Evolutionary conservation across 2,329 filamentous ascomycete species (phyloP).

Genomic region (Fusarium sp.): DNA sequence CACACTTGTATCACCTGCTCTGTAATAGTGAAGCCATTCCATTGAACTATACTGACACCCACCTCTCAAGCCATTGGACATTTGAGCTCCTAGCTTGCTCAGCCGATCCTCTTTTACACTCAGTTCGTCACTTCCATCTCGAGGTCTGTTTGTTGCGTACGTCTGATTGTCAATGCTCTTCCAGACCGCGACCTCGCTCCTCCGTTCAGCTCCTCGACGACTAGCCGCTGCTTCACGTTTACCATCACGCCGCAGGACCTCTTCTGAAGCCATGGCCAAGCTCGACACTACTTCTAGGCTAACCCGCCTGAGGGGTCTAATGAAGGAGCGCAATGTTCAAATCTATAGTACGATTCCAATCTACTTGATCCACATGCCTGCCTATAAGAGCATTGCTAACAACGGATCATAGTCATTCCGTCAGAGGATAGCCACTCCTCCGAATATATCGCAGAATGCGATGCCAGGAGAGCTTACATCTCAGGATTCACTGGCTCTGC

Average conservation of each 20-base stretch:
- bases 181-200: constrained; percentile 38
- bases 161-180: constrained; percentile 42
- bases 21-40: not conserved
- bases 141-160: constrained; percentile 25
- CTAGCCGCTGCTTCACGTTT: constrained; percentile 14
- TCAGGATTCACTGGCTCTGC: constrained; percentile 95
- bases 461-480: constrained; percentile 90
- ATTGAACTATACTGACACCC: constrained; percentile 4
- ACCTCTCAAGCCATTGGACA: constrained; percentile 1
- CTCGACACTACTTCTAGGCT: constrained; percentile 84
- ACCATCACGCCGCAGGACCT: constrained; percentile 30
- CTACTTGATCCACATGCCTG: not conserved
- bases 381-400: constrained; percentile 9
- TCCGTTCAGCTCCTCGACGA: constrained; percentile 37
- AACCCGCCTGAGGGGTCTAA: constrained; percentile 80
- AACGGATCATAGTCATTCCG: constrained; percentile 76
- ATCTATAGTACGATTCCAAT: constrained; percentile 80
- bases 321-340: constrained; percentile 88
- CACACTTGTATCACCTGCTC: not conserved
- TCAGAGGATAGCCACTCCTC: constrained; percentile 98
- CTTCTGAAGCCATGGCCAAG: constrained; percentile 47
- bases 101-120: not conserved
- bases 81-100: constrained; percentile 10
- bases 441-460: constrained; percentile 97
- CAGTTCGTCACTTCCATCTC: constrained; percentile 18